Evolutionary conservation across 2,329 filamentous ascomycete species (phyloP), one percentile per base, ranked within the genome.

Genomic region (Aspergillus sp.): DNA sequence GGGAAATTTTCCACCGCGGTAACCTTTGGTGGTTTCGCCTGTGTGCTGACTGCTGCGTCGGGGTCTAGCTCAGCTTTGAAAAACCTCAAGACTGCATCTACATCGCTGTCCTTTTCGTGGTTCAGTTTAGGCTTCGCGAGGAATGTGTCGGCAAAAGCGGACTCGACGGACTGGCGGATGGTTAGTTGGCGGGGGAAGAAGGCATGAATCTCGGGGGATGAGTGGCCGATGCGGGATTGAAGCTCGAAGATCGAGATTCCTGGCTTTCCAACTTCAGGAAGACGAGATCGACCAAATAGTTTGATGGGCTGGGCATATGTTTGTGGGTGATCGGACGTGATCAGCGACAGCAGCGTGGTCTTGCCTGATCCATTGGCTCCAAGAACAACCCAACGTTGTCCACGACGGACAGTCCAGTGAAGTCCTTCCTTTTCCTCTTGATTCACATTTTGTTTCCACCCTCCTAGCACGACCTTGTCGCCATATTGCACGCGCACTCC

Each of bases 291-390:
- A 1, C 90, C 89, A 61, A 98, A 97, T 10, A 96, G 75, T 54
- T 81, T 85, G 48, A 98, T 85, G 0, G 91, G 90, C 26, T 90
- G 79, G 0, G 88, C 88, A 64, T 97, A 98, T 0, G 90, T 83
- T 65, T 97, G 91, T 0, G 93, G 93, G 57, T 98, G 93, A 59
- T 98, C 93, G 1, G 91, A 97, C 47, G 88, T 94, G 46, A 98
- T 86, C 5, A 98, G 76, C 5, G 90, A 93, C 27, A 97, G 79
- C 33, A 98, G 77, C 0, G 93, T 98, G 0, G 93, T 98, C 72
- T 98, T 98, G 12, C 93, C 93, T 1, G 89, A 95, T 9, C 79
- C 93, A 56, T 98, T 97, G 29, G 90, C 86, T 0, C 93, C 93
- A 59, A 98, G 93, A 12, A 97, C 79, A 3, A 88, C 91, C 86